phyloP scores from a whole-genome alignment of 1,284 basidiomycete species.

The Ceratobasidium sp. region DNA sequence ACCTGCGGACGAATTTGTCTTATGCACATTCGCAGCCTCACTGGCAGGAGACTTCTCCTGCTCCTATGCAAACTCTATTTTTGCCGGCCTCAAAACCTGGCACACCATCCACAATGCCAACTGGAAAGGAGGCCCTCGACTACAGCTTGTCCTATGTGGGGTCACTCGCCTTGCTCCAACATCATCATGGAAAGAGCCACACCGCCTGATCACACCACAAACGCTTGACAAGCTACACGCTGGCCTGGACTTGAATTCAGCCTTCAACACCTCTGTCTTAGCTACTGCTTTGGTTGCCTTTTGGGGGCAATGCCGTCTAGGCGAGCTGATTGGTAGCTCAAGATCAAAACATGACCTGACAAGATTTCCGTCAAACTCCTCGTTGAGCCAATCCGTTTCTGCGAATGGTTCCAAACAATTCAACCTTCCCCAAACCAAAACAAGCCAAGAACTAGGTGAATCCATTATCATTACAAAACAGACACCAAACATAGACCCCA shows the following conservation, averaged over 20 bases:
- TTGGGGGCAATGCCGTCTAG: constrained; percentile 38
- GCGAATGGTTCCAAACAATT: background rate
- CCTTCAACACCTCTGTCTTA: constrained; percentile 23
- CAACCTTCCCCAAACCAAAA: constrained; percentile 19
- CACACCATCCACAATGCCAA: constrained; percentile 48
- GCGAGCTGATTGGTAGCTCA: constrained; percentile 22
- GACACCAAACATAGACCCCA: too few species aligned
- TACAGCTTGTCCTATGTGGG: constrained; percentile 49
- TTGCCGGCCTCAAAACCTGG: constrained; percentile 50
- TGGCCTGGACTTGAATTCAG: constrained; percentile 2
- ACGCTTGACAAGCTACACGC: background rate
- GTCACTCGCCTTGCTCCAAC: constrained; percentile 49
- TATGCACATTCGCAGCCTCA: constrained; percentile 51
- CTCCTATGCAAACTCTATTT: constrained; percentile 44
- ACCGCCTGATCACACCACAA: background rate
- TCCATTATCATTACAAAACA: constrained; percentile 8
- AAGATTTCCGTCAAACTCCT: background rate
- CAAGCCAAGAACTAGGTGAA: background rate
- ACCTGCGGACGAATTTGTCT: constrained; percentile 50
- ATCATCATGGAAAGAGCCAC: constrained; percentile 31
- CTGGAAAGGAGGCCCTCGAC: constrained; percentile 48
- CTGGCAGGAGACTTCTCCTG: constrained; percentile 46
- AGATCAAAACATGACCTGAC: background rate
- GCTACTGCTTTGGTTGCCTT: constrained; percentile 30
- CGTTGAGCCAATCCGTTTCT: background rate